A percentile compares a stretch with the other conserved stretches of the same genome.
Evolutionary conservation across 768 basidiomycete species (phyloP).

Genomic region (Hygrocybe coccinea): DNA sequence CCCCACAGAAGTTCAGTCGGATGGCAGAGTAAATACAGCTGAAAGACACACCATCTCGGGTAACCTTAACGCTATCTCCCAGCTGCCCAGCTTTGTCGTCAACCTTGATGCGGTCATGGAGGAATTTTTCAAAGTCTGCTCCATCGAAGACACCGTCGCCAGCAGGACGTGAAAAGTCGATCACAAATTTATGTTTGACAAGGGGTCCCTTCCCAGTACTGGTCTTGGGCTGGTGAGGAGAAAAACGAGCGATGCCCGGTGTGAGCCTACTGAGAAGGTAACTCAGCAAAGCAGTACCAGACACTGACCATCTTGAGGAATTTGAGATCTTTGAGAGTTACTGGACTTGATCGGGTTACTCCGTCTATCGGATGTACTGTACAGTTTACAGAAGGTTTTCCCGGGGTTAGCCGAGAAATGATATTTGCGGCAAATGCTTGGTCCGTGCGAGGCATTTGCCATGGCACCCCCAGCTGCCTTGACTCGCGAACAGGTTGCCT

Average conservation of each 20-base stretch:
- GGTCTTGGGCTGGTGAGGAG: conserved; percentile 51
- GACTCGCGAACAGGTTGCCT: conserved; percentile 63
- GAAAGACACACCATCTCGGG: conserved; percentile 67
- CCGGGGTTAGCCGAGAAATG: conserved; percentile 12
- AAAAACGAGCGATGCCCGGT: conserved; percentile 32
- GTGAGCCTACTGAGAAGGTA: conserved; percentile 88
- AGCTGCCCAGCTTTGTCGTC: conserved; percentile 90
- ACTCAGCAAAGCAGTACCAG: conserved; percentile 82
- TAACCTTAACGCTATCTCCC: conserved; percentile 82
- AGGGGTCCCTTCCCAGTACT: conserved; percentile 49
- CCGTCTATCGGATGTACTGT: conserved; percentile 45
- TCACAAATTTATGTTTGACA: conserved; percentile 70
- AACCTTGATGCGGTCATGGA: conserved; percentile 92
- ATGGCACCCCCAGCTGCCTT: conserved; percentile 44
- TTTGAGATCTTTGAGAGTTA: conserved; percentile 23
- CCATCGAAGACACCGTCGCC: conserved; percentile 53
- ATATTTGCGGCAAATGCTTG: not conserved
- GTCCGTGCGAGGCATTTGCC: too few species aligned
- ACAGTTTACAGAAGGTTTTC: conserved; percentile 43
- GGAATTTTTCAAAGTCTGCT: conserved; percentile 73
- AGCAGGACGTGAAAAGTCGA: conserved; percentile 85
- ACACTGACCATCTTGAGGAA: conserved; percentile 68
- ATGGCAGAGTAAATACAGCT: not conserved
- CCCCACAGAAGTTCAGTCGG: conserved; percentile 4
- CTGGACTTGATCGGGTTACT: too few species aligned